A percentile compares a stretch with the other conserved stretches of the same genome.
Evolutionary conservation across 257 asterid genomes (phyloP).

Genomic region (Fraxinus excelsior): DNA sequence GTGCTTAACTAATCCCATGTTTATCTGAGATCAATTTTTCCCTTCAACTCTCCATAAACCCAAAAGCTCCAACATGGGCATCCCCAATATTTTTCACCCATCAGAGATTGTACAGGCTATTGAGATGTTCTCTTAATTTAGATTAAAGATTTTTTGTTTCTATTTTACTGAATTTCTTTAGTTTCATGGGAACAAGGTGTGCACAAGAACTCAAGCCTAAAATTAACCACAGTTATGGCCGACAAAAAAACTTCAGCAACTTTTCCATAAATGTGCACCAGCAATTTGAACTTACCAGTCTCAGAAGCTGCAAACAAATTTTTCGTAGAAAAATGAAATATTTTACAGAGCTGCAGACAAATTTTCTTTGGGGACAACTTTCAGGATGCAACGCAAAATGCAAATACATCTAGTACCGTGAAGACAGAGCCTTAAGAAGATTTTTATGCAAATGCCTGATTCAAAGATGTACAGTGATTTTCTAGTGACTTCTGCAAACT

Average conservation of each 20-base stretch:
- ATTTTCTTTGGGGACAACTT: background rate
- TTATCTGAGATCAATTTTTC: background rate
- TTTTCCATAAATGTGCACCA: background rate
- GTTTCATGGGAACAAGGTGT: background rate
- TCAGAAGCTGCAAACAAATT: background rate
- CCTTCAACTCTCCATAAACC: background rate
- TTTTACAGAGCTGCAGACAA: background rate
- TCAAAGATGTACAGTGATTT: constrained; percentile 8
- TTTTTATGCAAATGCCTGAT: background rate
- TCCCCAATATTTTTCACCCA: background rate
- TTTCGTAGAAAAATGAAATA: background rate
- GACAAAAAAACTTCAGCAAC: background rate
- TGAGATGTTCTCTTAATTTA: too few relatives aligned
- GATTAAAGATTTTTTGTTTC: too few relatives aligned
- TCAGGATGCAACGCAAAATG: background rate
- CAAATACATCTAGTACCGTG: constrained; percentile 31
- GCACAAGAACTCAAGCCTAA: background rate
- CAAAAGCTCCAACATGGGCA: background rate
- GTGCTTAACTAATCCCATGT: background rate
- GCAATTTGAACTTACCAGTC: background rate
- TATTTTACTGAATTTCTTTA: background rate
- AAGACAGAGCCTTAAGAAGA: background rate
- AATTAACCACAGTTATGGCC: background rate
- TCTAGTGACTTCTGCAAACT: constrained; percentile 14
- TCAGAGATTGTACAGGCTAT: background rate